Evolutionary conservation across 2,329 filamentous ascomycete genomes (phyloP), one percentile per base, ranked within the genome.

Genomic region (Colletotrichum zoysiae): DNA sequence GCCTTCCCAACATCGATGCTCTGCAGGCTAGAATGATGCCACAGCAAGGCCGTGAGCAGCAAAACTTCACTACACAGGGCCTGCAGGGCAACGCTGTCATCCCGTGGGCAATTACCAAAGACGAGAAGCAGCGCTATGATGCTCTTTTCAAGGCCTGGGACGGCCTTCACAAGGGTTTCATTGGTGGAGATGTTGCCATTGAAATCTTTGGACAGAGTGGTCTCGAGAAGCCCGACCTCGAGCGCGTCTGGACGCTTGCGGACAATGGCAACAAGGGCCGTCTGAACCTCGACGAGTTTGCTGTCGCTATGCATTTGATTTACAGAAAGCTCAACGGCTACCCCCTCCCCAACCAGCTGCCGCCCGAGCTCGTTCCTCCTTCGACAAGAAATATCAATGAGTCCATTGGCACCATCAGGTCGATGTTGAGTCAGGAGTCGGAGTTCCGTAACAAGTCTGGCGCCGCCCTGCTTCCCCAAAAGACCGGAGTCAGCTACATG

Each of bases 191-290:
- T 76, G 94, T 96, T 76, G 95, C 96, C 18, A 96, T 98, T 78
- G 96, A 99, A 82, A 97, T 99, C 72, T 95, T 99, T 81, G 94
- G 95, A 11, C 96, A 99, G 81, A 98, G 95, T 84, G 96, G 96
- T 53, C 85, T 99, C 40, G 94, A 96, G 59, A 97, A 97, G 82
- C 86, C 92, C 35, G 96, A 98, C 76, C 85, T 99, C 48, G 96
- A 98, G 82, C 89, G 92, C 42, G 91, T 98, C 62, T 99, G 96
- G 96, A 98, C 96, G 12, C 85, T 99, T 70, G 92, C 95, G 3
- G 96, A 99, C 79, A 92, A 95, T 42, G 92, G 95, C 74, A 98
- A 99, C 82, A 96, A 96, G 81, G 96, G 96, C 23, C 92, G 95
- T 67, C 88, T 99, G 40, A 95, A 99, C 77, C 89, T 98, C 78